Evolutionary conservation across 2,329 filamentous ascomycete species (phyloP).

Genomic region (Chaetothyriales sp.): DNA sequence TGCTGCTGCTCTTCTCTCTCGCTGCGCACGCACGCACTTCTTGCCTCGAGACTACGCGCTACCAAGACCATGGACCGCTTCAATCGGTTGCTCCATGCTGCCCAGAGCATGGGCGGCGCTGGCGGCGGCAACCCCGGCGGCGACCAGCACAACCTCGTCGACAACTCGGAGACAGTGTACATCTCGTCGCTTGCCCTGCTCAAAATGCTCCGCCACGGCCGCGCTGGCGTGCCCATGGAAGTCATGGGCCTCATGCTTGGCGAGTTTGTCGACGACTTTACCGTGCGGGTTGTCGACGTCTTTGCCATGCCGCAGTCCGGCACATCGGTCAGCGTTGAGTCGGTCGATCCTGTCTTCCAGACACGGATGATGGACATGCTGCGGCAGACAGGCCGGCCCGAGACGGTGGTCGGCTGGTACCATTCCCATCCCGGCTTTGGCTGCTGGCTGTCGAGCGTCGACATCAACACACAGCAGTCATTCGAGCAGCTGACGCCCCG

Average conservation of each 20-base stretch:
- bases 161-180: slow-evolving; percentile 98
- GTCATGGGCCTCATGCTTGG: slow-evolving; percentile 99
- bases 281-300: slow-evolving; percentile 92
- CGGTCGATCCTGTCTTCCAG: slow-evolving; percentile 96
- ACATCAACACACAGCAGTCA: slow-evolving; percentile 99
- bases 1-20: neutral
- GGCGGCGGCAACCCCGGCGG: slow-evolving; percentile 40
- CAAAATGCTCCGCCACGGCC: slow-evolving; percentile 97
- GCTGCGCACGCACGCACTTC: neutral
- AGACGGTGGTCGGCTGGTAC: slow-evolving; percentile 98
- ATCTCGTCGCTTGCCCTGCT: slow-evolving; percentile 93
- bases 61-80: slow-evolving; percentile 65
- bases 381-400: slow-evolving; percentile 86
- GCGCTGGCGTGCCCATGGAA: slow-evolving; percentile 97
- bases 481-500: slow-evolving; percentile 96
- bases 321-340: slow-evolving; percentile 95
- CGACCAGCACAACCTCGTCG: slow-evolving; percentile 81
- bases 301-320: slow-evolving; percentile 99
- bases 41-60: neutral
- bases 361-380: slow-evolving; percentile 99
- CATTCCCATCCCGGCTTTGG: slow-evolving; percentile 96
- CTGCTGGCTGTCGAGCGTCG: slow-evolving; percentile 94
- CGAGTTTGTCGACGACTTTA: slow-evolving; percentile 98
- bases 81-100: slow-evolving; percentile 70
- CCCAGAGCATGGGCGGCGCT: slow-evolving; percentile 42